Conservation (phyloP, 768 basidiomycete species). For the Hygrocybe punicea region DNA sequence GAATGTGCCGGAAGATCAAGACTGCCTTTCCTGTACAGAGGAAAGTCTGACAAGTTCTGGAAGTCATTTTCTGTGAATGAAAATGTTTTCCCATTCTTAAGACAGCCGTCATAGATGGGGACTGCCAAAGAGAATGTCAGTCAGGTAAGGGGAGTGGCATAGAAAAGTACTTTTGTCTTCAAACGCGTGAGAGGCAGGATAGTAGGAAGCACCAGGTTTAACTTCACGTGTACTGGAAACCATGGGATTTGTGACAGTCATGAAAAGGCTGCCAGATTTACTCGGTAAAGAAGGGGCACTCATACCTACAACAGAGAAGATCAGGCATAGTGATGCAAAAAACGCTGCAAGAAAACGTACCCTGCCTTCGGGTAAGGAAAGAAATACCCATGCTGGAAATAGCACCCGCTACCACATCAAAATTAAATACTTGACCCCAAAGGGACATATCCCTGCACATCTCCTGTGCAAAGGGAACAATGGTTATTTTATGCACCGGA, state of each 20-base stretch:
- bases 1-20: background rate
- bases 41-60: background rate
- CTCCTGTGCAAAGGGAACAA: slow-evolving; percentile 8
- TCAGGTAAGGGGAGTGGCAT: background rate
- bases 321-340: background rate
- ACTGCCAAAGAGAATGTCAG: background rate
- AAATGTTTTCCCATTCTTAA: background rate
- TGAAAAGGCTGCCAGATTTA: background rate
- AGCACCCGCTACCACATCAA: background rate
- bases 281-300: background rate
- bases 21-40: background rate
- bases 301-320: background rate
- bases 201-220: background rate
- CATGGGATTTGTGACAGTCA: background rate
- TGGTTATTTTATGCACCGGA: slow-evolving; percentile 1
- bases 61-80: background rate
- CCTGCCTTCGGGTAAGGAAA: background rate
- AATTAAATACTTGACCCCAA: slow-evolving; percentile 7
- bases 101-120: slow-evolving; percentile 8
- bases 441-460: slow-evolving; percentile 5
- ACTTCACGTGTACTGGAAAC: background rate
- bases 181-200: background rate
- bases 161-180: background rate
- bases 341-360: background rate
- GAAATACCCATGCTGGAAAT: background rate